Base-by-base conservation (phyloP, 2,329 filamentous ascomycete species). In the Fusarium continuum region DNA sequence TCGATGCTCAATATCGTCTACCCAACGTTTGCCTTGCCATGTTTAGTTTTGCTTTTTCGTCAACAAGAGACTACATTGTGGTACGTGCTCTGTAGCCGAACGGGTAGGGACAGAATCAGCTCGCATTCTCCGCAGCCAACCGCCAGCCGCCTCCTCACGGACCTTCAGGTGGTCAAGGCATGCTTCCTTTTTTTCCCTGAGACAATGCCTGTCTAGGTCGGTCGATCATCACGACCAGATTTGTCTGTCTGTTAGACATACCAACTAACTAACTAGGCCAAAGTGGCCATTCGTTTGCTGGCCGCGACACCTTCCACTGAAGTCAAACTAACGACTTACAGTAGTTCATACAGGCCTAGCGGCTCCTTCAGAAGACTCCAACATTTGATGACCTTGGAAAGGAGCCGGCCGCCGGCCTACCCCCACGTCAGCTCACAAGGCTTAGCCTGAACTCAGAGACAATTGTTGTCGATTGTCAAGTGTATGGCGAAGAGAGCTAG, bases 131-230 rank as follows among this genome's bases (percentile, higher is more conserved):
- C 68, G 40, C 56, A 63, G 62, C 60, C 55, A 64, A 60, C 44
- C 63, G 39, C 52, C 34, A 45, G 34, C 46, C 51, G 46, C 35
- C 23, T 41, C 20, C 40, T 60, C 69, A 71, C 69, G 69, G 69
- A 34, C 67, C 69, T 47, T 17, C 10, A 7, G 22, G 47, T 70
- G 69, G 55, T 46, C 69, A 61, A 55, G 55, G 67, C 69, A 64
- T 57, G 10, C 41, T 51, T 31, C 25, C 38, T 48, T 29, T 59
- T n/a, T n/a, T n/a, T n/a, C n/a, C n/a, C 49, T 67, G 57, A 70
- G 66, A 68, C 67, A 67, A 55, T 63, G 56, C 67, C 63, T 69
- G 55, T 44, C 52, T 55, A 52, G 60, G 67, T 66, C 49, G 53
- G 69, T 64, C 58, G 69, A 71, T 71, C 69, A 67, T 62, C 56